Base-by-base conservation (phyloP, 257 asterid genomes). In the Solanum appendiculatum region DNA sequence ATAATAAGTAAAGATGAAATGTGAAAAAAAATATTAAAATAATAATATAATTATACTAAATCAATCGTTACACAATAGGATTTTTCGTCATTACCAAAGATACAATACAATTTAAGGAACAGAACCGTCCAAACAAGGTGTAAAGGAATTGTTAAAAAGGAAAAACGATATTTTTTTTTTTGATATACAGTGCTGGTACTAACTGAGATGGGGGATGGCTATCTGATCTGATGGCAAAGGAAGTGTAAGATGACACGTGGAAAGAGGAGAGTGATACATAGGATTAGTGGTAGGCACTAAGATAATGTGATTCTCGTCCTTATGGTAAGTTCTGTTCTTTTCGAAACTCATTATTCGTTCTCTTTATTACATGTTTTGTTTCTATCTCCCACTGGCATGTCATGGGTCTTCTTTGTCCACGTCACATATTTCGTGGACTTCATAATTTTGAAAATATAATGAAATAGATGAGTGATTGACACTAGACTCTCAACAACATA, bases 161-260 rank as follows among this genome's bases (percentile, higher is more conserved):
- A n/a, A n/a, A n/a, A n/a, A n/a, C n/a, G n/a, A n/a, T n/a, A n/a
- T n/a, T n/a, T n/a, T n/a, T n/a, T n/a, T n/a, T 60, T 23, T 23
- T 60, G 1, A 60, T 60, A 23, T n/a, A 60, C 69, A 60, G 69
- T n/a, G 69, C 14, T 13, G 11, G 40, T 69, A 69, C 1, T 31
- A 68, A 68, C 21, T 5, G 64, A n/a, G n/a, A n/a, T n/a, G n/a
- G n/a, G n/a, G n/a, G n/a, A n/a, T n/a, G 87, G 91, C 64, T 85
- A 88, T 88, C 91, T 83, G 74, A 88, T 88, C 91, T 83, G 82
- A 83, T 86, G 89, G 83, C 86, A 66, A 34, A 27, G 90, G 92
- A 88, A 48, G 75, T 37, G 40, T 63, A 31, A 27, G 70, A 73
- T 23, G 91, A 77, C 92, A 88, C 90, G 89, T 90, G 92, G 90